Conservation (phyloP, 768 basidiomycete species). For the Russula virescens region DNA sequence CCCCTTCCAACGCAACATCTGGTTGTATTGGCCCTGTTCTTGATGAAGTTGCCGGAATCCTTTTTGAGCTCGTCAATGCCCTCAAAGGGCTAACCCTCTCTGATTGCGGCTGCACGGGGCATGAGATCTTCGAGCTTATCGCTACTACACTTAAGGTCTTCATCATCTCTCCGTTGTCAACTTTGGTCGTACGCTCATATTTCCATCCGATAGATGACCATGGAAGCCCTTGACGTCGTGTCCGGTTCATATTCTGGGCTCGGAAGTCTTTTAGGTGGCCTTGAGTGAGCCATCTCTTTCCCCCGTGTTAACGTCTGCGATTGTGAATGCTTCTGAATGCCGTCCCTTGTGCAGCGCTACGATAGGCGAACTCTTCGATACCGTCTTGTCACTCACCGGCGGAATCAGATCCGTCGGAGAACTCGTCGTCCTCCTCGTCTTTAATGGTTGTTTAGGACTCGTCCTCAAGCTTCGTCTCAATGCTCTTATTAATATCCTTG, state of each 20-base stretch:
- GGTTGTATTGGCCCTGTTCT: not conserved
- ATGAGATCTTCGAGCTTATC: not conserved
- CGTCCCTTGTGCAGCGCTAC: no score
- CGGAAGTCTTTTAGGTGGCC: not conserved
- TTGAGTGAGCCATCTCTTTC: slow-evolving; percentile 7
- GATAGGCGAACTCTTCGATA: no score
- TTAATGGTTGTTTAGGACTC: no score
- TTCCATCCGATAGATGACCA: not conserved
- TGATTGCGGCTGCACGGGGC: slow-evolving; percentile 2
- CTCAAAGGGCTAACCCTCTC: not conserved
- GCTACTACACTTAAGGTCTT: not conserved
- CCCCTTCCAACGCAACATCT: not conserved
- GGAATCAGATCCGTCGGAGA: no score
- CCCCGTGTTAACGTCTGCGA: not conserved
- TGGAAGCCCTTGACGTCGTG: not conserved
- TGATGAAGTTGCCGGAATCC: not conserved
- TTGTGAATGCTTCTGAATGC: no score
- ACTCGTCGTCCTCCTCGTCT: no score
- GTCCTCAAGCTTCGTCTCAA: no score
- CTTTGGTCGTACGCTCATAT: not conserved
- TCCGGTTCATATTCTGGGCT: not conserved
- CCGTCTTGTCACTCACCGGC: no score
- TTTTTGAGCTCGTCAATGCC: not conserved
- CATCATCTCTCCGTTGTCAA: not conserved
- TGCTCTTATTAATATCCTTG: no score